phyloP scores from a whole-genome alignment of 1,284 basidiomycete species.

The Leccinum brunneo-olivaceum region DNA sequence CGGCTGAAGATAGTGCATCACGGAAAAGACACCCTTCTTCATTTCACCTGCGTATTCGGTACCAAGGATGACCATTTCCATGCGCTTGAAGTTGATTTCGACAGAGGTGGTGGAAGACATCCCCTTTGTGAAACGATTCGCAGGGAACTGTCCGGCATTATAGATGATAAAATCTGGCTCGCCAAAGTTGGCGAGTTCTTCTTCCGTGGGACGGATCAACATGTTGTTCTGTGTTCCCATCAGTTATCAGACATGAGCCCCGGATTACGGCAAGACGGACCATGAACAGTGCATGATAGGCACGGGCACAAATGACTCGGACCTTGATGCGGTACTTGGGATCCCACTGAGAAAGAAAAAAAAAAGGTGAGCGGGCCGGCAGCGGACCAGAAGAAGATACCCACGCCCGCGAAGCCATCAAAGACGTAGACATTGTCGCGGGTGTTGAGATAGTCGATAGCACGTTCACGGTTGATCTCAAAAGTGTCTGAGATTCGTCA shows the following conservation, averaged over 20 bases:
- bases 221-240: conserved; percentile 78
- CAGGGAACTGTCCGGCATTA: conserved; percentile 99
- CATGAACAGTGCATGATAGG: conserved; percentile 99
- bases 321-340: conserved; percentile 99
- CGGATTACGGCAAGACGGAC: conserved; percentile 40
- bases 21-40: conserved; percentile 99
- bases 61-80: conserved; percentile 99
- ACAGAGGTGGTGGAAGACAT: conserved; percentile 99
- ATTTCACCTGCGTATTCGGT: conserved; percentile 99
- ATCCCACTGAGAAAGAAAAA: conserved; percentile 65
- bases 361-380: conserved; percentile 6
- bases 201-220: conserved; percentile 95
- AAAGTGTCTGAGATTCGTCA: conserved; percentile 73
- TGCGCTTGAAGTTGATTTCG: conserved; percentile 99
- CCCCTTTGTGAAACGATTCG: conserved; percentile 99
- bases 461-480: conserved; percentile 99
- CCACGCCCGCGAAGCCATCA: conserved; percentile 89
- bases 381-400: conserved; percentile 21
- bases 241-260: conserved; percentile 7
- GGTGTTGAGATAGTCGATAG: conserved; percentile 99
- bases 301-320: conserved; percentile 96
- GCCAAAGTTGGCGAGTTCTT: conserved; percentile 93
- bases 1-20: conserved; percentile 99
- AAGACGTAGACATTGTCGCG: conserved; percentile 99
- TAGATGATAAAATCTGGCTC: conserved; percentile 99